phyloP scores from a whole-genome alignment of 345 rosid genomes.

The Salix exigua region DNA sequence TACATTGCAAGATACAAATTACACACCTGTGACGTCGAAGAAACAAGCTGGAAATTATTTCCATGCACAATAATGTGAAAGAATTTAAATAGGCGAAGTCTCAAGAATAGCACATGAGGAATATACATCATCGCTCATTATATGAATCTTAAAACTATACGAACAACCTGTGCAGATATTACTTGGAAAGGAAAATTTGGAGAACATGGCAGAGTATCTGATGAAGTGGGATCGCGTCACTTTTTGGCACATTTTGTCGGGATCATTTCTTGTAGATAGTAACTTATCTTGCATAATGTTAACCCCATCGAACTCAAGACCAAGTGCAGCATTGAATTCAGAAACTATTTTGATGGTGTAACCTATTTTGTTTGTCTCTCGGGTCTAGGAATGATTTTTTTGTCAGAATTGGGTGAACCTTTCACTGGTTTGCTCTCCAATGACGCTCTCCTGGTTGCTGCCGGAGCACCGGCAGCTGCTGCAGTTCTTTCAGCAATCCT shows the following conservation, averaged over 20 bases:
- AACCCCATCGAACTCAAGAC: not conserved
- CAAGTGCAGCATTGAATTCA: not conserved
- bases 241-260: not conserved
- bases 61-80: not conserved
- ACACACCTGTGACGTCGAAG: not conserved
- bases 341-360: constrained; percentile 24
- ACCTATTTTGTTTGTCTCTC: constrained; percentile 27
- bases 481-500: constrained; percentile 89
- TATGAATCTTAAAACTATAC: not conserved
- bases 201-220: not conserved
- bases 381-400: constrained; percentile 18
- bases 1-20: not conserved
- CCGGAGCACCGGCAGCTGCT: constrained; percentile 28
- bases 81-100: not conserved
- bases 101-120: not conserved
- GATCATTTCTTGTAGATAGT: not conserved
- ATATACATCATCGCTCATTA: constrained; percentile 17
- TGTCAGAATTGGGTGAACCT: constrained; percentile 24
- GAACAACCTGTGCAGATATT: not conserved
- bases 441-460: constrained; percentile 40
- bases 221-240: not conserved
- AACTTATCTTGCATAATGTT: not conserved
- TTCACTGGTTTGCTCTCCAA: constrained; percentile 32
- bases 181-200: not conserved
- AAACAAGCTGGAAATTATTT: not conserved